phyloP scores from a whole-genome alignment of 768 basidiomycete species.

The Tephrocybe sp. region DNA sequence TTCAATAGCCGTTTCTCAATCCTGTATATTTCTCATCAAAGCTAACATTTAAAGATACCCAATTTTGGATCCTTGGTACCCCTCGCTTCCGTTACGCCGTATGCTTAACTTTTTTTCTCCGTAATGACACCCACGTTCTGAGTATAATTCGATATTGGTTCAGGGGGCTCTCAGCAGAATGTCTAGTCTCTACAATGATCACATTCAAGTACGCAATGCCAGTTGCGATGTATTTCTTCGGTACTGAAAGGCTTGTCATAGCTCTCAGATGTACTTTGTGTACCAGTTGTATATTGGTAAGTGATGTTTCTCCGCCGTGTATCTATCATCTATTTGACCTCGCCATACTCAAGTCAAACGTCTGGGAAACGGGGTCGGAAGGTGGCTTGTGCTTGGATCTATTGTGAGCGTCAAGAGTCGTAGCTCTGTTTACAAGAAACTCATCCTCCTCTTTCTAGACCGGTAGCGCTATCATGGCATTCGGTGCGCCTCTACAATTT shows the following conservation, averaged over 20 bases:
- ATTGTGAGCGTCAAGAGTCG: constrained; percentile 23
- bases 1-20: background rate
- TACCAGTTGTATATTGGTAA: constrained; percentile 37
- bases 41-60: constrained; percentile 41
- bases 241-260: constrained; percentile 10
- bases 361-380: constrained; percentile 17
- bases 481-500: constrained; percentile 21
- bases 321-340: background rate
- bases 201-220: constrained; percentile 28
- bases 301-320: background rate
- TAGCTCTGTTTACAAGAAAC: background rate
- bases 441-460: constrained; percentile 12
- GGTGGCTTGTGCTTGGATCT: constrained; percentile 25
- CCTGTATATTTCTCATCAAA: background rate
- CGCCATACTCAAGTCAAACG: constrained; percentile 30
- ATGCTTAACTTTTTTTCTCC: constrained; percentile 13
- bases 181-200: background rate
- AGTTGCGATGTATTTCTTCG: background rate
- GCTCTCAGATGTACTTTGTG: constrained; percentile 44
- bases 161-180: constrained; percentile 38
- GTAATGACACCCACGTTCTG: too few species aligned
- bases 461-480: constrained; percentile 26
- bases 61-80: constrained; percentile 39
- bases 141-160: background rate
- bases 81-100: constrained; percentile 38